phyloP scores from a whole-genome alignment of 192 early-diverging fungal genomes.

The Backusella macrospora region DNA sequence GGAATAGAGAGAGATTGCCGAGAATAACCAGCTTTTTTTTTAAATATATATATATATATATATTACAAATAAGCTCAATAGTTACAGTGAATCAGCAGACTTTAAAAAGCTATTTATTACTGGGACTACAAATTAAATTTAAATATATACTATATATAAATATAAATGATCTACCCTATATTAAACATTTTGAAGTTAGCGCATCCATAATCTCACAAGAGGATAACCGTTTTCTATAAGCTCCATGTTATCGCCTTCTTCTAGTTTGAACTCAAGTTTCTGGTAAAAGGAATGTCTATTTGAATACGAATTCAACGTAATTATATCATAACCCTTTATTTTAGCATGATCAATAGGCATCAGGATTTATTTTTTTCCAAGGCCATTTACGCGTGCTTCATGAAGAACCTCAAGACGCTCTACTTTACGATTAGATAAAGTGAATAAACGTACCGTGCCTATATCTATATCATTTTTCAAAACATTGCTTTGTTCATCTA shows the following conservation, averaged over 20 bases:
- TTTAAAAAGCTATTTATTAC: background rate
- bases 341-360: constrained; percentile 8
- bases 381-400: constrained; percentile 26
- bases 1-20: too few species aligned
- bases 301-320: constrained; percentile 23
- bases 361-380: constrained; percentile 26
- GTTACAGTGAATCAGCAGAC: too few species aligned
- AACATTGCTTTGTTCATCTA: background rate
- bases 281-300: constrained; percentile 32
- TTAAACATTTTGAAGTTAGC: background rate
- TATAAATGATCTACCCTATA: background rate
- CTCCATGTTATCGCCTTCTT: constrained; percentile 27
- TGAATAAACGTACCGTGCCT: constrained; percentile 29
- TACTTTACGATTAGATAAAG: constrained; percentile 18
- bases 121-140: background rate
- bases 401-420: constrained; percentile 29
- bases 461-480: constrained; percentile 11
- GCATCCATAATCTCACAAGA: constrained; percentile 28
- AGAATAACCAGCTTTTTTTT: too few species aligned
- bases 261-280: constrained; percentile 25
- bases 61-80: too few species aligned
- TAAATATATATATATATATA: too few species aligned
- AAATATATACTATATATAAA: background rate
- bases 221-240: too few species aligned
- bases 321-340: background rate